phyloP scores from a whole-genome alignment of 345 rosid genomes.

The sweet orange (Citrus sinensis) region DVS_A1.0 CM039164.1:28417501-28418000 shows the following conservation, averaged over 20 bases:
- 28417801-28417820: neutral
- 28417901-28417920: too few relatives aligned
- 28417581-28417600: neutral
- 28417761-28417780: slow-evolving; percentile 12
- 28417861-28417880: neutral
- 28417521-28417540: neutral
- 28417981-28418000: neutral
- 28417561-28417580: neutral
- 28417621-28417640: neutral
- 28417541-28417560: neutral
- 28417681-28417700: slow-evolving; percentile 12
- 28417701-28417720: neutral
- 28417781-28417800: neutral
- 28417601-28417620: neutral
- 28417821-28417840: neutral
- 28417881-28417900: neutral
- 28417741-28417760: slow-evolving; percentile 3
- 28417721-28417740: neutral
- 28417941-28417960: neutral
- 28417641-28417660: neutral
- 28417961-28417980: neutral
- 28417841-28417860: neutral
- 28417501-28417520: neutral
- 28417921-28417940: neutral
- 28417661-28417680: slow-evolving; percentile 20